Base-by-base conservation (phyloP, 129 eudicot species). In the Helianthus annuus region DNA sequence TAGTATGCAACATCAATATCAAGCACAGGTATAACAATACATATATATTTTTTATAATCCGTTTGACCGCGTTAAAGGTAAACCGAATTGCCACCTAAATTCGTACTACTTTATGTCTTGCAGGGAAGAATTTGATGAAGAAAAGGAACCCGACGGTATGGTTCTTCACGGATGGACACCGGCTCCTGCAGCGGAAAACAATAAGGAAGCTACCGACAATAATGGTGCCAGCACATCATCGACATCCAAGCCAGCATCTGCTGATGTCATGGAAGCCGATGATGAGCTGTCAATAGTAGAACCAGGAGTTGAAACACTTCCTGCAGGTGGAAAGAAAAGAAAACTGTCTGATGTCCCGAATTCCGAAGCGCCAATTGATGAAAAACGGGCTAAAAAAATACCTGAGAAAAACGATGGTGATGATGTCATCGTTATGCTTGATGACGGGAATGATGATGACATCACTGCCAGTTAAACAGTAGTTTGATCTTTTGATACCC, bases 51-150 rank as follows among this genome's bases (percentile, higher is more conserved):
- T 32, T 32, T 19, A 19, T 17, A 17, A 64, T 1, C 52, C n/a
- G 15, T n/a, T 42, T 64, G 69, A 42, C 53, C 69, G 8, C 0
- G 45, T 15, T 42, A 15, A 44, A 5, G 24, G 22, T 11, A 1
- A 38, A 63, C 16, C 7, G 27, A n/a, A 15, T 39, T 15, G 48
- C 7, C 49, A 15, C 49, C 68, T 63, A 38, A 38, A 27, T 45
- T 32, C 12, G 11, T 9, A 27, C 1, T 54, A 10, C 29, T 32
- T 36, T 67, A 27, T 2, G 15, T 49, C 17, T 62, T 15, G 19
- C 88, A 94, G 99, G 79, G 99, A 94, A 79, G 91, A 94, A 52
- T 94, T 94, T 85, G 99, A 94, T 54, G 99, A 94, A 76, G 98
- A 90, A 76, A 88, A 90, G 68, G 99, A 94, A 84, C 99, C 96